Base-by-base conservation (phyloP, 2,329 filamentous ascomycete species). In the Alternaria solani region DNA sequence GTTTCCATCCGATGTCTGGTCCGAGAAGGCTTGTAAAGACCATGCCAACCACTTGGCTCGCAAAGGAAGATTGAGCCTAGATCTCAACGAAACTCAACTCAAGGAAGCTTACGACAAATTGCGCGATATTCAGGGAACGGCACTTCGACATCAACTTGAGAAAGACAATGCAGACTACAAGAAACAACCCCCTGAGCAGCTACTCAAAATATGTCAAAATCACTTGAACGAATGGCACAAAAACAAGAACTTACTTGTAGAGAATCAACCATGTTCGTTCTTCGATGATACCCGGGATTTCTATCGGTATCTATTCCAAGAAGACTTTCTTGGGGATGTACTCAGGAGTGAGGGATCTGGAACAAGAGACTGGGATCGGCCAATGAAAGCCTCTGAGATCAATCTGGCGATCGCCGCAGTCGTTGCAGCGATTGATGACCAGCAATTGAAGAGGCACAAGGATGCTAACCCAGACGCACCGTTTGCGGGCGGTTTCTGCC, bases 381-480 rank as follows among this genome's bases (percentile, higher is more conserved):
- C 32, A 16, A 14, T 12, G 14, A 14, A 14, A 6, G 32, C 11
- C 14, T 34, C 32, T 14, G 14, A 34, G 12, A 12, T 34, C 32
- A 54, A 32, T 9, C 7, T 55, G 5, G 43, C 58, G 7, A 62
- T 65, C 16, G 54, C 64, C 34, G 53, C 64, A 18, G 62, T 67
- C 2, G 48, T 67, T 12, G 57, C 59, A 42, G 55, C 63, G 12
- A 65, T 65, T 7, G 63, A 65, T 36, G 16, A 28, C 6, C 11
- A 30, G 7, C 63, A 65, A 42, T 11, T 30, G 28, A 8, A 52
- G 23, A n/a, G 16, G 25, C 30, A 8, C 2, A 38, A 57, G 11
- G 18, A 52, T 11, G 3, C 7, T 6, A 12, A 18, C 7, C 23
- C 25, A 4, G 12, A 9, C 28, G 28, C 28, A 30, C 14, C 39